Conservation (phyloP, 495 filamentous ascomycete genomes). For the Xylaria cubensis region DNA sequence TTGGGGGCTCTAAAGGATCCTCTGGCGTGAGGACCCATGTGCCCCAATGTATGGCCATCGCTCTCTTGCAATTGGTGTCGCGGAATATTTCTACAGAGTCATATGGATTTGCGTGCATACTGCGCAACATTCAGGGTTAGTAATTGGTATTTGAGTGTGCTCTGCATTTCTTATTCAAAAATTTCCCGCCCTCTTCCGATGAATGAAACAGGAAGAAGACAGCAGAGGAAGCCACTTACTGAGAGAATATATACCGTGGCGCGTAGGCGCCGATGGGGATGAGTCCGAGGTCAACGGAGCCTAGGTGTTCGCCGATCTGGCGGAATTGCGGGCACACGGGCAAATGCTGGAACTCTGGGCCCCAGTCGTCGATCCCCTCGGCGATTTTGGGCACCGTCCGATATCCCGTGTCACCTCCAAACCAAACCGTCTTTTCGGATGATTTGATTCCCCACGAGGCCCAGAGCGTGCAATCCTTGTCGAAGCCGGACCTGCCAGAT, state of each 20-base stretch:
- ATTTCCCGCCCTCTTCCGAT: background rate
- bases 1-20: slow-evolving; percentile 83
- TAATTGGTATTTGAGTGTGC: background rate
- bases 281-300: slow-evolving; percentile 90
- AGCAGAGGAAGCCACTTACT: slow-evolving; percentile 29
- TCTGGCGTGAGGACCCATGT: slow-evolving; percentile 91
- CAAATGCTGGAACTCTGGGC: slow-evolving; percentile 66
- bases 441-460: slow-evolving; percentile 82
- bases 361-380: slow-evolving; percentile 72
- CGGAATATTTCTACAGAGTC: slow-evolving; percentile 90
- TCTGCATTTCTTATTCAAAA: background rate
- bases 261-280: slow-evolving; percentile 95
- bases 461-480: slow-evolving; percentile 82
- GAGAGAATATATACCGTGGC: slow-evolving; percentile 75
- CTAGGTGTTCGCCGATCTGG: slow-evolving; percentile 80
- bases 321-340: slow-evolving; percentile 87
- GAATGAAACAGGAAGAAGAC: background rate
- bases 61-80: slow-evolving; percentile 82
- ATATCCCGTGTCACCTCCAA: slow-evolving; percentile 84
- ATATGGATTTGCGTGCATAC: slow-evolving; percentile 85
- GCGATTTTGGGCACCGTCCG: slow-evolving; percentile 76
- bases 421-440: slow-evolving; percentile 72
- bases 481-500: slow-evolving; percentile 69
- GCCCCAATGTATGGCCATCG: slow-evolving; percentile 93
- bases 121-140: background rate